These are phyloP conservation scores for Nigrospora sphaerica DNA, from an alignment of 2,329 filamentous ascomycete genomes.

Conservation along the genomic window DNA sequence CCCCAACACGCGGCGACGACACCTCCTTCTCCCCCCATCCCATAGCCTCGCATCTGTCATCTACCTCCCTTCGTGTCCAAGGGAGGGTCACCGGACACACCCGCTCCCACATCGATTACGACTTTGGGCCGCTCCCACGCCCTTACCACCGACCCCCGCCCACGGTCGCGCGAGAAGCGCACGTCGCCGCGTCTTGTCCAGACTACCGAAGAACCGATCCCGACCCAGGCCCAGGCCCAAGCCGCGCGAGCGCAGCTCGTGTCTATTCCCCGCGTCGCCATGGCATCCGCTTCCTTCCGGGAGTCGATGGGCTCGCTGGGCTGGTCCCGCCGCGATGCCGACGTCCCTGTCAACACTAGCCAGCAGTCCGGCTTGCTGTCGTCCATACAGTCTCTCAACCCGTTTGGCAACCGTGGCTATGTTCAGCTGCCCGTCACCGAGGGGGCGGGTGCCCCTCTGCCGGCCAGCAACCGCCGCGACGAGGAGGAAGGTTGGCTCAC, in stretches of 20 bases:
- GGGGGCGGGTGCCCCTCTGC: conserved; percentile 73
- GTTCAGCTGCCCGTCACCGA: conserved; percentile 85
- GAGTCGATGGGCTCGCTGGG: conserved; percentile 93
- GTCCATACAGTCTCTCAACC: conserved; percentile 78
- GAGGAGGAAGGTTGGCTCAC: conserved; percentile 96
- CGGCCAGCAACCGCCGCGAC: conserved; percentile 75
- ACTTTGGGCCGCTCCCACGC: conserved; percentile 1
- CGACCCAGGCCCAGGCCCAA: too few relatives aligned
- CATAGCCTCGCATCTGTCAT: conserved; percentile 13
- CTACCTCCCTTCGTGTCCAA: conserved; percentile 3
- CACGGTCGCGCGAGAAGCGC: background rate
- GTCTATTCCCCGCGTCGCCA: conserved; percentile 27
- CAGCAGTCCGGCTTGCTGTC: conserved; percentile 69
- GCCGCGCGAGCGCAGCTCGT: too few relatives aligned
- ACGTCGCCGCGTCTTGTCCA: too few relatives aligned
- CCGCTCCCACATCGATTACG: conserved; percentile 2
- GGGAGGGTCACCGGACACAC: conserved; percentile 19
- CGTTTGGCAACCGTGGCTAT: conserved; percentile 81
- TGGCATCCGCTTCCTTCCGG: conserved; percentile 85
- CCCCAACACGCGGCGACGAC: conserved; percentile 15
- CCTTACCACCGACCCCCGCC: background rate
- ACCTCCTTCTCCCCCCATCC: conserved; percentile 12
- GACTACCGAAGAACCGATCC: too few relatives aligned
- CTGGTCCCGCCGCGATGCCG: conserved; percentile 79
- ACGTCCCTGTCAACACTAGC: conserved; percentile 67